Conservation (phyloP, 768 basidiomycete species). For the Clathrus columnatus region DNA sequence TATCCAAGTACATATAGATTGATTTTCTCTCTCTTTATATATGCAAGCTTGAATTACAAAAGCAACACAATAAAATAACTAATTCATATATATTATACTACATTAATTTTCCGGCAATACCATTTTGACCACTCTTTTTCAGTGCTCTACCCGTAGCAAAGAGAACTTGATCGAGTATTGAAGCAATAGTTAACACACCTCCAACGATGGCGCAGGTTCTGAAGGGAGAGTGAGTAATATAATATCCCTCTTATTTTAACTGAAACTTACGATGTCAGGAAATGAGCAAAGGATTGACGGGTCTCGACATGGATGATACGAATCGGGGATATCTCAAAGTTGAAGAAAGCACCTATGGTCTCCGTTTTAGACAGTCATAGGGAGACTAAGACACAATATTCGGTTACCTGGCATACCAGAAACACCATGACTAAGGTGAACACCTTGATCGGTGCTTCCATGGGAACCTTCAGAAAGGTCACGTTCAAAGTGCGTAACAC, state of each 20-base stretch:
- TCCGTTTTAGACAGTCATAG: constrained; percentile 3
- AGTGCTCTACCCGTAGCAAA: constrained; percentile 74
- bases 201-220: constrained; percentile 98
- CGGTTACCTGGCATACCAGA: constrained; percentile 57
- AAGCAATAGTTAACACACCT: constrained; percentile 91
- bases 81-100: constrained; percentile 2
- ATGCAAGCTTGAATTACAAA: not conserved
- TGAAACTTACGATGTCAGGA: constrained; percentile 81
- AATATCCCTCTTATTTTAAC: not conserved
- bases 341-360: constrained; percentile 70
- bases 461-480: constrained; percentile 60
- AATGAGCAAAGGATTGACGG: constrained; percentile 94
- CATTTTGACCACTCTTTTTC: constrained; percentile 44
- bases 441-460: constrained; percentile 46
- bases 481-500: constrained; percentile 92
- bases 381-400: not conserved
- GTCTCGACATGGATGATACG: constrained; percentile 86
- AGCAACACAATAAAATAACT: not conserved
- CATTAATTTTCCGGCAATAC: constrained; percentile 15
- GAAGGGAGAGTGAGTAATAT: constrained; percentile 6
- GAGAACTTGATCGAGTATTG: constrained; percentile 76
- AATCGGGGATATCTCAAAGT: constrained; percentile 96
- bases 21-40: not conserved
- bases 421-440: constrained; percentile 67
- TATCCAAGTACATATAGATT: not conserved